phyloP scores from a whole-genome alignment of 495 filamentous ascomycete genomes.

The Glonium stellatum region DNA sequence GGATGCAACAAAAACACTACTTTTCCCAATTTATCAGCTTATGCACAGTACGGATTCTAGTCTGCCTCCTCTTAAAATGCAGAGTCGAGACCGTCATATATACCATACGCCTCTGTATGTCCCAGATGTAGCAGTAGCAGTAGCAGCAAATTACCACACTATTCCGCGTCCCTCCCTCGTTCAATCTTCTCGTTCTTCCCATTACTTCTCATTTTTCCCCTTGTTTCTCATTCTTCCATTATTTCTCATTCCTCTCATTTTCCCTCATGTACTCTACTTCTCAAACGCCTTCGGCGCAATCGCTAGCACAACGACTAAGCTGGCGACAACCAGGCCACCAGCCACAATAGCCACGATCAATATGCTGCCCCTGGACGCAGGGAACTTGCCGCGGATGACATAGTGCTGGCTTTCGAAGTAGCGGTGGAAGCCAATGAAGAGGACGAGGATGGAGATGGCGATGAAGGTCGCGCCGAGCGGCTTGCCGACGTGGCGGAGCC shows the following conservation, averaged over 20 bases:
- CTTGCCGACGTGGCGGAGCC: conserved; percentile 73
- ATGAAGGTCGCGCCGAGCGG: conserved; percentile 92
- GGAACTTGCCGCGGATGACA: conserved; percentile 90
- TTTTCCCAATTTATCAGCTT: no score
- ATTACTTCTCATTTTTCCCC: not conserved
- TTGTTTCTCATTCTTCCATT: not conserved
- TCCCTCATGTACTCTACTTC: conserved; percentile 19
- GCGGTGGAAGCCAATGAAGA: conserved; percentile 73
- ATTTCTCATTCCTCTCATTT: not conserved
- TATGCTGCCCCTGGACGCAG: conserved; percentile 82
- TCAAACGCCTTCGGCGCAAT: conserved; percentile 36
- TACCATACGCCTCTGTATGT: no score
- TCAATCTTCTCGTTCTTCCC: not conserved
- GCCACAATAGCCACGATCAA: conserved; percentile 62
- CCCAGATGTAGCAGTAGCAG: no score
- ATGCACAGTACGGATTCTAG: no score
- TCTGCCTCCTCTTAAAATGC: no score
- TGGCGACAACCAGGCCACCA: conserved; percentile 35
- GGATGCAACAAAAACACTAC: no score
- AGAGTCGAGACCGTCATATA: no score
- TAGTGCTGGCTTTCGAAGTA: conserved; percentile 71
- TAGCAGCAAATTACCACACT: no score
- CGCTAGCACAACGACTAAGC: conserved; percentile 38
- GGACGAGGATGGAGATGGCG: conserved; percentile 73
- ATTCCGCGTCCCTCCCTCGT: no score